A percentile compares a stretch with the other conserved stretches of the same genome.
Evolutionary conservation across 352 stramenopile genomes (phyloP).

Genomic region (Globisporangium spinosum): DNA sequence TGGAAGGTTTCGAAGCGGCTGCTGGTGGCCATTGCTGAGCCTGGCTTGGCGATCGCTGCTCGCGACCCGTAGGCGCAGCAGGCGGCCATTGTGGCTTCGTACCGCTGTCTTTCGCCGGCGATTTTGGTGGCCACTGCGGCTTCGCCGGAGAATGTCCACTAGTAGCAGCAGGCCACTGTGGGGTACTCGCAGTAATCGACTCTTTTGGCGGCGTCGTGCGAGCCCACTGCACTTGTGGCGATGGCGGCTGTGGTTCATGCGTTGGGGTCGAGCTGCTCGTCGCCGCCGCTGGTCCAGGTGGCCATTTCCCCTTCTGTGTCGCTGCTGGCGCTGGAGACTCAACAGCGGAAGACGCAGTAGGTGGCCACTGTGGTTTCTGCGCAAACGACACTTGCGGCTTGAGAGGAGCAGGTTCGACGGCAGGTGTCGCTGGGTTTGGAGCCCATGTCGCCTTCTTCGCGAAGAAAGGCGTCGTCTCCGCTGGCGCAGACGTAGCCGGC

Average conservation of each 20-base stretch:
- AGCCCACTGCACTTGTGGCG: constrained; percentile 5
- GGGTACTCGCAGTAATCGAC: constrained; percentile 30
- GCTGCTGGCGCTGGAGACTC: not conserved
- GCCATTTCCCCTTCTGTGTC: constrained; percentile 17
- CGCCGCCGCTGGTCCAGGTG: constrained; percentile 2
- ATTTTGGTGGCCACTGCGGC: constrained; percentile 31
- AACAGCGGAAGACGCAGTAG: not conserved
- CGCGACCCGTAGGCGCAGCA: constrained; percentile 6
- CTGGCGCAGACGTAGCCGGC: not conserved
- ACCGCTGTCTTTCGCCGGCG: constrained; percentile 12
- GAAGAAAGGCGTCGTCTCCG: constrained; percentile 19
- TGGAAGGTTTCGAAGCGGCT: constrained; percentile 14
- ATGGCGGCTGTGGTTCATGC: not conserved
- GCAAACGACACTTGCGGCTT: constrained; percentile 9
- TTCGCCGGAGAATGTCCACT: constrained; percentile 17
- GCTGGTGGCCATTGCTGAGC: constrained; percentile 36
- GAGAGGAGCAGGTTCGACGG: not conserved
- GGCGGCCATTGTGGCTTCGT: constrained; percentile 39
- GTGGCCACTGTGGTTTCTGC: constrained; percentile 21
- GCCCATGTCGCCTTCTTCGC: constrained; percentile 16
- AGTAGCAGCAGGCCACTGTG: constrained; percentile 43
- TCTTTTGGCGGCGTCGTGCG: constrained; percentile 21
- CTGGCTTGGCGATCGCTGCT: not conserved
- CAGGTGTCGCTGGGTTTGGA: not conserved
- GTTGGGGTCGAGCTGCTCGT: not conserved